Evolutionary conservation across 2,329 filamentous ascomycete genomes (phyloP).

Genomic region (Fusarium zealandicum): DNA sequence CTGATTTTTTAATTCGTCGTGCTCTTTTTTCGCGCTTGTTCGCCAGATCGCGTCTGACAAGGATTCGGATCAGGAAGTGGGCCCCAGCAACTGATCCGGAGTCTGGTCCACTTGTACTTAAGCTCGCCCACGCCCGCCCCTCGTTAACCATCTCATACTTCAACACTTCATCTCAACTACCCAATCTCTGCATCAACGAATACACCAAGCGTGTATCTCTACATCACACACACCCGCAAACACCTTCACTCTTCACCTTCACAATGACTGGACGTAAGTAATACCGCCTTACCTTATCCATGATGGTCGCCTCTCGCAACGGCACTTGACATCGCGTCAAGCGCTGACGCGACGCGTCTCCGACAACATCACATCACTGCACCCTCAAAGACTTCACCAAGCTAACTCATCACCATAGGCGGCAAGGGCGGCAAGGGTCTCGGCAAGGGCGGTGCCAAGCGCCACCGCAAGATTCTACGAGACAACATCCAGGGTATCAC

Average conservation of each 20-base stretch:
- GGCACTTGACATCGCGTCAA: conserved; percentile 42
- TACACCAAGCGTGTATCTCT: conserved; percentile 26
- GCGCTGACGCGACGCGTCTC: not conserved
- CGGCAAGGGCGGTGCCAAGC: conserved; percentile 98
- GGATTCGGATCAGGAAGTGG: conserved; percentile 33
- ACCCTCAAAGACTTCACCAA: conserved; percentile 15
- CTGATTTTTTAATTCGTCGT: conserved; percentile 32
- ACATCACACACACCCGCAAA: conserved; percentile 11
- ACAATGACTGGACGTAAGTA: conserved; percentile 77
- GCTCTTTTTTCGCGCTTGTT: conserved; percentile 18
- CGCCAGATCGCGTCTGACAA: conserved; percentile 37
- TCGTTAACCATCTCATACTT: conserved; percentile 12
- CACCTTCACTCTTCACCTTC: conserved; percentile 27
- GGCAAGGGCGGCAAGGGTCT: conserved; percentile 98
- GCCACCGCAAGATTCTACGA: conserved; percentile 98
- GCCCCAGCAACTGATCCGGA: conserved; percentile 47
- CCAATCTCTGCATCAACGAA: conserved; percentile 9
- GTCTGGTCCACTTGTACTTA: conserved; percentile 51
- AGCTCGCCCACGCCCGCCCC: conserved; percentile 44
- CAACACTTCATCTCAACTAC: conserved; percentile 29
- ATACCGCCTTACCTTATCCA: conserved; percentile 48
- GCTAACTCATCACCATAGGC: conserved; percentile 66
- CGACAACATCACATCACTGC: not conserved
- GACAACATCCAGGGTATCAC: conserved; percentile 99
- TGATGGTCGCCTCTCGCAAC: conserved; percentile 1